Conservation (phyloP, 371 early-diverging fungal genomes). For the Apophysomyces elegans region DNA sequence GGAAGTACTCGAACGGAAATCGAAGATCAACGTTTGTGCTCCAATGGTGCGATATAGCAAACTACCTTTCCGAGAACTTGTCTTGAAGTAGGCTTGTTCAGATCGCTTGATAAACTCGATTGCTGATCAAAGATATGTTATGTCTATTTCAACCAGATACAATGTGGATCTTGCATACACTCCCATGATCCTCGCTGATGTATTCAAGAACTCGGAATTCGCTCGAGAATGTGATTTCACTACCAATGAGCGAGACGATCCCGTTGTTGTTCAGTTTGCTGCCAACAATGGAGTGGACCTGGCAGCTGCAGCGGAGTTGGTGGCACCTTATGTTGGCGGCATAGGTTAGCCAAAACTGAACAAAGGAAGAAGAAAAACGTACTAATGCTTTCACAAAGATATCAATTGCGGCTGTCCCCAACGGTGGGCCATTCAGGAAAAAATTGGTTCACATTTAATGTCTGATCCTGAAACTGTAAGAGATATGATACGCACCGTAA, state of each 20-base stretch:
- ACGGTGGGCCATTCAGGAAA: constrained; percentile 84
- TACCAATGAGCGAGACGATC: constrained; percentile 77
- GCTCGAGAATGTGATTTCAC: constrained; percentile 85
- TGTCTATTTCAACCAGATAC: constrained; percentile 58
- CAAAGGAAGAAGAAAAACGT: background rate
- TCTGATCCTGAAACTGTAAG: constrained; percentile 79
- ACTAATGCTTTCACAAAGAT: constrained; percentile 39
- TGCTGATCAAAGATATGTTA: background rate
- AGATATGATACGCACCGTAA: constrained; percentile 80
- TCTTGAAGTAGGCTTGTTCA: constrained; percentile 66
- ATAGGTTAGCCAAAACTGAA: constrained; percentile 41
- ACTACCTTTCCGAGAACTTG: constrained; percentile 89
- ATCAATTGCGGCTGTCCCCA: constrained; percentile 92
- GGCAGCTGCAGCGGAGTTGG: constrained; percentile 85
- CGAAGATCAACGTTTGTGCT: constrained; percentile 81
- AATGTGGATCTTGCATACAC: constrained; percentile 94
- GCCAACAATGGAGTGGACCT: constrained; percentile 82
- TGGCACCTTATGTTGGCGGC: constrained; percentile 78
- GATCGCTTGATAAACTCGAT: background rate
- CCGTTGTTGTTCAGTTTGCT: constrained; percentile 94
- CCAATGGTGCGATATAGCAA: constrained; percentile 99
- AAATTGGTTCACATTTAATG: constrained; percentile 79
- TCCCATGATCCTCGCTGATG: constrained; percentile 97
- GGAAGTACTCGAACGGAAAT: constrained; percentile 56
- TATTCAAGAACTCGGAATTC: constrained; percentile 82